These are phyloP conservation scores for Sugiyamaella smithiae DNA, from an alignment of 805 yeast genomes.

Conservation along the genomic window DNA sequence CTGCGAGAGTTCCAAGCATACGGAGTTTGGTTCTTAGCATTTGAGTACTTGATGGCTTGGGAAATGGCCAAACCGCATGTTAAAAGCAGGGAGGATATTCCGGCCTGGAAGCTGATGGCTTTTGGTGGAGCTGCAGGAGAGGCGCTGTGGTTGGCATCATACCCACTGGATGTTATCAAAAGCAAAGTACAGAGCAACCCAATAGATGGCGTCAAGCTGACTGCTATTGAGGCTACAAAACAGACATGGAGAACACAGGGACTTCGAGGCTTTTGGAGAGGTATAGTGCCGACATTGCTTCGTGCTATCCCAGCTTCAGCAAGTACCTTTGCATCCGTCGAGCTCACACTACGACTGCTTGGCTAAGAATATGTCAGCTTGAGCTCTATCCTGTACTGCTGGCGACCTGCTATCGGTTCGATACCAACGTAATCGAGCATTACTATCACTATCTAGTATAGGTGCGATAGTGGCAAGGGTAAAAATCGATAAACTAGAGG, in stretches of 20 bases:
- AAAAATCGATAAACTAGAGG: too few species aligned
- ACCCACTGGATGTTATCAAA: constrained; percentile 65
- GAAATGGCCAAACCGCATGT: constrained; percentile 23
- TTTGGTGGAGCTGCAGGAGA: constrained; percentile 70
- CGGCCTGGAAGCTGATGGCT: constrained; percentile 53
- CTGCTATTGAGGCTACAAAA: constrained; percentile 38
- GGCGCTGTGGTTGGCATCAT: constrained; percentile 65
- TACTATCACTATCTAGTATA: too few species aligned
- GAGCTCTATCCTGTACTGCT: too few species aligned
- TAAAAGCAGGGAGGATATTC: constrained; percentile 44
- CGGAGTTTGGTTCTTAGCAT: constrained; percentile 70
- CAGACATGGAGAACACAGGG: constrained; percentile 47
- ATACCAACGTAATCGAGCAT: too few species aligned
- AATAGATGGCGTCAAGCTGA: constrained; percentile 26
- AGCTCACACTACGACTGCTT: constrained; percentile 52
- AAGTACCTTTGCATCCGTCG: constrained; percentile 76
- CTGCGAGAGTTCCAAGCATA: constrained; percentile 67
- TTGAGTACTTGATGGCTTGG: constrained; percentile 50
- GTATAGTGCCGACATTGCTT: constrained; percentile 51
- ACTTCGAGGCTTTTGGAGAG: constrained; percentile 51
- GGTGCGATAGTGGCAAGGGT: too few species aligned
- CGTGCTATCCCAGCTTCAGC: constrained; percentile 71
- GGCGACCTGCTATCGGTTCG: too few species aligned
- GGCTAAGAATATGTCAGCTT: constrained; percentile 26
- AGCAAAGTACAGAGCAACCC: constrained; percentile 56